Conservation (phyloP, 768 basidiomycete genomes). For the Amanita inopinata region DNA sequence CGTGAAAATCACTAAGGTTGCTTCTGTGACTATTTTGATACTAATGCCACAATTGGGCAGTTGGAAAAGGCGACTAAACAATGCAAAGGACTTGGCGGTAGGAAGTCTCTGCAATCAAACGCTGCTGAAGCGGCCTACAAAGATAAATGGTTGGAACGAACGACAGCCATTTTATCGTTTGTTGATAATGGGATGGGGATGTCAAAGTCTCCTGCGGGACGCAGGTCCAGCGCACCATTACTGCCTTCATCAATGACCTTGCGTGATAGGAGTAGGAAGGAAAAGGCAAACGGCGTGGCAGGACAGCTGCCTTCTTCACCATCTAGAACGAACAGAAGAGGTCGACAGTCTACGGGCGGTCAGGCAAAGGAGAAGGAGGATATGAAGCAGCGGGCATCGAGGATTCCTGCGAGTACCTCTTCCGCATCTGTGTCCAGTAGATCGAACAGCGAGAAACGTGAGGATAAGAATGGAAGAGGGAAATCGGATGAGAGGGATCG, state of each 20-base stretch:
- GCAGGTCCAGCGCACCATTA: constrained; percentile 13
- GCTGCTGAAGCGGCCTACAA: constrained; percentile 16
- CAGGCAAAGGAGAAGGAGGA: neutral
- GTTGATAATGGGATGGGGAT: constrained; percentile 25
- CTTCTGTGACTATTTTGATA: neutral
- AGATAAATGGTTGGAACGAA: constrained; percentile 52
- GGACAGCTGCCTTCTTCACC: constrained; percentile 14
- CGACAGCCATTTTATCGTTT: constrained; percentile 36
- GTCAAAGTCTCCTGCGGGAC: constrained; percentile 15
- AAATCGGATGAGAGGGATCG: constrained; percentile 4
- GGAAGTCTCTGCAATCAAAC: constrained; percentile 25
- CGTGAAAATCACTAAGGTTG: constrained; percentile 12
- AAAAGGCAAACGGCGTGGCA: constrained; percentile 21
- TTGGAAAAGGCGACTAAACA: constrained; percentile 53
- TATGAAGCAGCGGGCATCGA: neutral
- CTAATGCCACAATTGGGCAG: constrained; percentile 23
- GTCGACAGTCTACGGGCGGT: constrained; percentile 2
- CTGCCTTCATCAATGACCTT: constrained; percentile 32
- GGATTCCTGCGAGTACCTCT: too few species aligned
- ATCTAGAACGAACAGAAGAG: constrained; percentile 9
- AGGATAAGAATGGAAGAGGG: too few species aligned
- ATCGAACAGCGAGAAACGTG: neutral
- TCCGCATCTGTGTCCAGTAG: neutral
- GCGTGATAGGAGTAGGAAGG: constrained; percentile 38
- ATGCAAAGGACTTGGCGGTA: constrained; percentile 39